Evolutionary conservation across 2,329 filamentous ascomycete species (phyloP), one percentile per base, ranked within the genome.

Genomic region (Colletotrichum simmondsii): DNA sequence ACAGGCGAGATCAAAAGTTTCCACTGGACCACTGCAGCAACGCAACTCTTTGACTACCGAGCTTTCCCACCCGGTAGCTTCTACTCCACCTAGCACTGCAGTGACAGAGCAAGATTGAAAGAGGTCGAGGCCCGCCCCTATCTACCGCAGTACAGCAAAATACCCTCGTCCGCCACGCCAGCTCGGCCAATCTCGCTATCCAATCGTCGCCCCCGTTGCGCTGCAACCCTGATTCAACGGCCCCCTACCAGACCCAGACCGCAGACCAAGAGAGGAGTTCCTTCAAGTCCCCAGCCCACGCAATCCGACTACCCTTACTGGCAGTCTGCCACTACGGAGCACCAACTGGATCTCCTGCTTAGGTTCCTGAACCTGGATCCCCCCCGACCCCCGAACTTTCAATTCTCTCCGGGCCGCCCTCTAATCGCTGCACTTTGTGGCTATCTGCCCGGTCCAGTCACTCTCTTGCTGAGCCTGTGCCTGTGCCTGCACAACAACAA

Each of bases 151-250:
- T 24, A 56, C 5, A 30, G 14, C 37, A 69, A 60, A 67, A 71
- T 24, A 73, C 71, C 71, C 71, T 73, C 71, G 71, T 71, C 66
- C 49, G 66, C 66, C 60, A 72, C 70, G 66, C 66, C 71, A 73
- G 71, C 70, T 69, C 66, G 52, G 71, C 60, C 71, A 73, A 73
- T 73, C 71, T 73, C 71, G 61, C 61, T 57, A 59, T 69, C 74
- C 74, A 75, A 75, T 73, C 63, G 65, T 60, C 37, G 65, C 69
- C 42, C 56, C 65, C 72, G 71, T 72, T 75, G 63, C 59, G 62
- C 66, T 74, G 73, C 70, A 71, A 73, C 60, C 61, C 68, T 74
- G 72, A 72, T 74, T 58, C 68, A 61, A 63, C 49, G 57, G 30
- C 61, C 66, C 71, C 74, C 69, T 59, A 66, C 72, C 66, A 66